Base-by-base conservation (phyloP, 352 stramenopile genomes). In the Globisporangium cylindrosporum region DNA sequence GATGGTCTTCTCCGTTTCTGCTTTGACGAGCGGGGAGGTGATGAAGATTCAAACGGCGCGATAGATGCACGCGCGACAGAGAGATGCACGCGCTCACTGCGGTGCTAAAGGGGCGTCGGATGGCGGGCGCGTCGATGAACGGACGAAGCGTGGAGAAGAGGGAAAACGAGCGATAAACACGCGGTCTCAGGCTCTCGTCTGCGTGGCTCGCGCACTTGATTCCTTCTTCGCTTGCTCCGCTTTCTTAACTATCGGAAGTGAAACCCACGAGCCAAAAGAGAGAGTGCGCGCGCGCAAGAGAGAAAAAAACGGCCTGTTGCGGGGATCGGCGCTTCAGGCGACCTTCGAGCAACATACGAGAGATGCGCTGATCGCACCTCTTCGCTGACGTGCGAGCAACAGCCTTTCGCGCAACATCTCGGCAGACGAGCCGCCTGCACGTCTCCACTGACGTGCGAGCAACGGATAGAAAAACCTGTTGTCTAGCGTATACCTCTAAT, bases 381-480 rank as follows among this genome's bases (percentile, higher is more conserved):
- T 22, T 18, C 29, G 8, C 18, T 43, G 55, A 46, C 55, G 20
- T 46, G 55, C 55, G 29, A 29, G 41, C 14, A 49, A 49, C 41
- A 49, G 59, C 73, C 71, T 41, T 74, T 74, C 69, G 53, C 34
- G 59, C 64, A 55, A 74, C 69, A 55, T 20, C n/a, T 10, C 0
- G 18, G 18, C 59, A 51, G 36, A 64, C 15, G 27, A 55, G 38
- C 5, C 34, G 12, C 6, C 1, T n/a, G 20, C 18, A 49, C 41
- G 4, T 49, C 41, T 49, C 41, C 41, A 49, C 41, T 46, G 29
- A 27, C 55, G 20, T 46, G 55, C 29, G 15, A 29, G 54, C 14
- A 51, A 24, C n/a, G 20, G 56, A 59, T 59, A 15, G 56, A 62
- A n/a, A 48, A 22, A 2, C 24, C 55, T 60, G 55, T 4, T 18